Evolutionary conservation across 495 filamentous ascomycete species (phyloP).

Genomic region (Parathielavia hyrcaniae): DNA sequence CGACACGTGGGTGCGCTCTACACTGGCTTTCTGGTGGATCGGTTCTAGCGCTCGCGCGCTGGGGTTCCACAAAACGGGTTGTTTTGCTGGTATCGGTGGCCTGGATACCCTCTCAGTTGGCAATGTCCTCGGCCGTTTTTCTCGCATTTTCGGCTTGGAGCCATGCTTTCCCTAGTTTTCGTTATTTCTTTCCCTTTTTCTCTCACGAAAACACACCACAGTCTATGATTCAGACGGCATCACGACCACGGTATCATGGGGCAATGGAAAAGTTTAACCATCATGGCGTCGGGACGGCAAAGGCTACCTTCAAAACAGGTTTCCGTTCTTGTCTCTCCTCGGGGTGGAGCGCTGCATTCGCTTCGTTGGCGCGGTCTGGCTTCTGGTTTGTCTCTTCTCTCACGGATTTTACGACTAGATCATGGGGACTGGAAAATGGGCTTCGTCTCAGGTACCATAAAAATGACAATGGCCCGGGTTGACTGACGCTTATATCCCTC

Average conservation of each 20-base stretch:
- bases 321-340: slow-evolving; percentile 9
- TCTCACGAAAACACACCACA: slow-evolving; percentile 12
- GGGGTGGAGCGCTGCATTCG: slow-evolving; percentile 17
- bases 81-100: slow-evolving; percentile 30
- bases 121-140: slow-evolving; percentile 22
- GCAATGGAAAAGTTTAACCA: slow-evolving; percentile 34
- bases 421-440: slow-evolving; percentile 26
- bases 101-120: slow-evolving; percentile 34
- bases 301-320: slow-evolving; percentile 17
- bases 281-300: slow-evolving; percentile 31
- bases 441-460: slow-evolving; percentile 21
- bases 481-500: not conserved
- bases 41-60: slow-evolving; percentile 25
- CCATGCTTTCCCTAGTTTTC: slow-evolving; percentile 8
- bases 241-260: slow-evolving; percentile 26
- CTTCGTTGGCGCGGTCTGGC: slow-evolving; percentile 16
- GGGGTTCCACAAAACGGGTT: slow-evolving; percentile 21
- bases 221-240: slow-evolving; percentile 20
- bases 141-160: slow-evolving; percentile 17
- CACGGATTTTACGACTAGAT: slow-evolving; percentile 33
- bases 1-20: slow-evolving; percentile 27
- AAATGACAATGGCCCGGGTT: slow-evolving; percentile 24
- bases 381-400: slow-evolving; percentile 16
- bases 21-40: slow-evolving; percentile 32
- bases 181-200: slow-evolving; percentile 18